Evolutionary conservation across 2,329 filamentous ascomycete genomes (phyloP), one percentile per base, ranked within the genome.

Genomic region (Penicillium griseofulvum): DNA sequence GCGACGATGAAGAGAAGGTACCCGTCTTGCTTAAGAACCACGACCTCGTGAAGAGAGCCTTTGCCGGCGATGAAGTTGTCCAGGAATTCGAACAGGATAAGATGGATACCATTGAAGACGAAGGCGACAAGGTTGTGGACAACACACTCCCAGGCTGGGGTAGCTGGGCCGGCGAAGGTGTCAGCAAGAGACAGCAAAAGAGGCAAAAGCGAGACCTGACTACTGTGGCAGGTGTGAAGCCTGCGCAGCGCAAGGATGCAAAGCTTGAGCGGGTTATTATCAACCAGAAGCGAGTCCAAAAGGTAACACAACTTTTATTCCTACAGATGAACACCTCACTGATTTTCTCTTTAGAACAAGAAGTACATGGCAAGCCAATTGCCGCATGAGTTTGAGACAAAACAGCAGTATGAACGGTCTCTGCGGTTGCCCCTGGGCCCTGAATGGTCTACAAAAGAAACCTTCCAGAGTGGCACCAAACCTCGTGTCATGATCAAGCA

Each of bases 371-470:
- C 94, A 17, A 85, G 86, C 9, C 84, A 86, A 65, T 79, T 99
- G 48, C 94, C 94, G 47, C 90, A 95, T 75, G 87, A 87, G n/a
- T 97, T 91, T 74, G 93, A 97, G 80, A 90, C 83, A 28, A 83
- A 82, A 64, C 83, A 89, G 68, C 91, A 97, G 79, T 97, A 97
- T 76, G 94, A 99, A 80, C 81, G 93, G 48, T 89, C 88, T 61
- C 78, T 97, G 55, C 82, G 93, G 41, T 76, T 97, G 63, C 94
- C 94, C 1, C 85, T 97, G 57, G 94, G 94, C 1, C 90, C 89
- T 16, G 93, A 99, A 75, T 99, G 93, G 92, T 86, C 87, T 64
- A 97, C 93, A n/a, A 97, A 96, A 83, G 86, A 91, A 78, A 91
- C 89, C 14, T 94, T 94, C 82, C 92, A 97, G 79, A 85, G 88